Base-by-base conservation (phyloP, 192 early-diverging fungal genomes). In the Paraglomus brasilianum region DNA sequence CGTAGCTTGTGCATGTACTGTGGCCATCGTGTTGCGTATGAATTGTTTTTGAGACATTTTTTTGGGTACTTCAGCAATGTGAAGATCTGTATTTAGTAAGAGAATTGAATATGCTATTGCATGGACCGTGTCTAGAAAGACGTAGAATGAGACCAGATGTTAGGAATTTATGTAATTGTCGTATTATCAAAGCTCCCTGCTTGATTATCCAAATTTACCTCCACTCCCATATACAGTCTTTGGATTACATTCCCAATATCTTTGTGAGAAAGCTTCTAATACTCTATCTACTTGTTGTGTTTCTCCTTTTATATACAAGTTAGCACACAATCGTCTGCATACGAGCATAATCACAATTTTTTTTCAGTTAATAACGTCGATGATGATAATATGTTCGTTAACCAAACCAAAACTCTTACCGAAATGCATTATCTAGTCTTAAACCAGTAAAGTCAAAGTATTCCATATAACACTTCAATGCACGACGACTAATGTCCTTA, bases 241-340 rank as follows among this genome's bases (percentile, higher is more conserved):
- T 9, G 85, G 82, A 72, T 97, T 97, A 77, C 93, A 95, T 42
- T 86, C 81, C 75, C 89, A 90, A 73, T 89, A 97, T 1, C 91
- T 82, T 60, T 82, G 77, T n/a, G 94, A 84, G 78, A 97, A 89
- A 17, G 81, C 89, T 62, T 88, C 87, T 52, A 98, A 75, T 45
- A 98, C 88, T 36, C 96, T 87, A 77, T 94, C 94, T 39, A 98
- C 88, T 59, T 92, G 85, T 74, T 98, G 96, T 14, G 95, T 87
- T 77, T 98, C 96, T 36, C 91, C 96, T 52, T 90, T 91, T 61
- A 98, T 77, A 19, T 87, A 86, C 0, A 96, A 81, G 24, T 92
- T 89, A 43, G 78, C 76, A 70, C 93, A 93, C 56, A 98, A 74
- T 21, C 70, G 63, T 75, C 86, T 83, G n/a, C n/a, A n/a, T n/a